A percentile compares a stretch with the other conserved stretches of the same genome.
These are phyloP conservation scores for Fusarium abutilonis DNA, from an alignment of 2,329 filamentous ascomycete genomes.

Conservation along the genomic window DNA sequence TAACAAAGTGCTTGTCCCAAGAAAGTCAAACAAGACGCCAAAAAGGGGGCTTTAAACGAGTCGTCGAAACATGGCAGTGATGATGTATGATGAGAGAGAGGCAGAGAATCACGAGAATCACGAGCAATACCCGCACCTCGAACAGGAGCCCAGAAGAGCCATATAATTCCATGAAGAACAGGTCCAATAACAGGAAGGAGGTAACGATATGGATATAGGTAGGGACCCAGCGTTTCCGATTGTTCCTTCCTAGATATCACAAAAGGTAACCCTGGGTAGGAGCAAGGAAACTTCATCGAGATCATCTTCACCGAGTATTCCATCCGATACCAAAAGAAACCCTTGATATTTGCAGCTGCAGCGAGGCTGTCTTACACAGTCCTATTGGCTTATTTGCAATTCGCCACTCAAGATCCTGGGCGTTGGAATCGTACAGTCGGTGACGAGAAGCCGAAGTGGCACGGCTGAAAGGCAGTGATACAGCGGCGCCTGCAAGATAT, in stretches of 20 bases:
- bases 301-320: slow-evolving; percentile 11
- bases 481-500: slow-evolving; percentile 19
- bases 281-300: not conserved
- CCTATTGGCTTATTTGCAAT: slow-evolving; percentile 12
- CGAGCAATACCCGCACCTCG: not conserved
- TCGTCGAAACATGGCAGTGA: slow-evolving; percentile 53
- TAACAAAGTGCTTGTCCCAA: slow-evolving; percentile 53
- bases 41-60: slow-evolving; percentile 36
- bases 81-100: slow-evolving; percentile 47
- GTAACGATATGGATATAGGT: not conserved
- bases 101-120: slow-evolving; percentile 29
- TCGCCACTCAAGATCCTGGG: slow-evolving; percentile 6
- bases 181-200: slow-evolving; percentile 13
- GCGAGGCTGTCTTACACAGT: slow-evolving; percentile 7
- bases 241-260: slow-evolving; percentile 14
- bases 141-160: slow-evolving; percentile 1
- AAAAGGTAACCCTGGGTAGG: slow-evolving; percentile 3
- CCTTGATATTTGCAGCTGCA: slow-evolving; percentile 8
- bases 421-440: slow-evolving; percentile 13
- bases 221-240: not conserved
- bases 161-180: not conserved
- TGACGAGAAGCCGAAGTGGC: slow-evolving; percentile 20
- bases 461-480: slow-evolving; percentile 29
- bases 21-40: slow-evolving; percentile 55
- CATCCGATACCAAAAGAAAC: slow-evolving; percentile 4